Percentiles rank a stretch among this genome's conserved stretches.
Conservation (phyloP, 2,329 filamentous ascomycete genomes). For the Laburnicola sp. region DNA sequence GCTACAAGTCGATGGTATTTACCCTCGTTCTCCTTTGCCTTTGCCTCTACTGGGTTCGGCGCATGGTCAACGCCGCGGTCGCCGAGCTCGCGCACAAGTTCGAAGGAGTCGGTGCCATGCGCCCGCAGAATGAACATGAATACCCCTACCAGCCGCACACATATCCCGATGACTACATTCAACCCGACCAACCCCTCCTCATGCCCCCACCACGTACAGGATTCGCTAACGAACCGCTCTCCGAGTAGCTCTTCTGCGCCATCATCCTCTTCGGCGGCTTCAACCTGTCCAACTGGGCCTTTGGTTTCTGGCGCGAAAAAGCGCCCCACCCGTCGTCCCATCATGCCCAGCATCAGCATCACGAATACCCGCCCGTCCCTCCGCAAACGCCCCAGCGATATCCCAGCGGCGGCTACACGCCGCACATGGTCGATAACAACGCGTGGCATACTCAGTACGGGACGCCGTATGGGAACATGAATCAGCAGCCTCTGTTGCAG, state of each 20-base stretch:
- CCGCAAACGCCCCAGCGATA: conserved; percentile 40
- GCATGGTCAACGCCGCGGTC: background rate
- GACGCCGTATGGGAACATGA: conserved; percentile 30
- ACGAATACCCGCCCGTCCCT: conserved; percentile 27
- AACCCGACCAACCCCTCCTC: background rate
- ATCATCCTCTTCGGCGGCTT: conserved; percentile 56
- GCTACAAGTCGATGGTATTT: conserved; percentile 74
- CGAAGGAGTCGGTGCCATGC: background rate
- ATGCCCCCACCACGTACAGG: background rate
- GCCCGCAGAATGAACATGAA: background rate
- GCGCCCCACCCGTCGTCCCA: conserved; percentile 15
- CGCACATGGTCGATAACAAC: conserved; percentile 22
- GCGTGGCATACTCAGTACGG: conserved; percentile 29
- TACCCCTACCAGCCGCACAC: background rate
- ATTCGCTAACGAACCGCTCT: conserved; percentile 4
- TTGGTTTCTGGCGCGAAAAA: conserved; percentile 57
- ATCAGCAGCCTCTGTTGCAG: conserved; percentile 25
- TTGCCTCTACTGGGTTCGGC: background rate
- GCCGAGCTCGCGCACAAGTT: background rate
- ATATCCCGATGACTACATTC: background rate
- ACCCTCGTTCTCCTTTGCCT: conserved; percentile 15
- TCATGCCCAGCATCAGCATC: conserved; percentile 18
- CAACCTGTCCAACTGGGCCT: conserved; percentile 62
- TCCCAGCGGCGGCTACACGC: conserved; percentile 24
- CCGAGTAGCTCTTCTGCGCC: conserved; percentile 52